Percentiles rank a stretch among this genome's conserved stretches.
Conservation (phyloP, 352 stramenopile genomes). For the Blastocystis sp. region DNA sequence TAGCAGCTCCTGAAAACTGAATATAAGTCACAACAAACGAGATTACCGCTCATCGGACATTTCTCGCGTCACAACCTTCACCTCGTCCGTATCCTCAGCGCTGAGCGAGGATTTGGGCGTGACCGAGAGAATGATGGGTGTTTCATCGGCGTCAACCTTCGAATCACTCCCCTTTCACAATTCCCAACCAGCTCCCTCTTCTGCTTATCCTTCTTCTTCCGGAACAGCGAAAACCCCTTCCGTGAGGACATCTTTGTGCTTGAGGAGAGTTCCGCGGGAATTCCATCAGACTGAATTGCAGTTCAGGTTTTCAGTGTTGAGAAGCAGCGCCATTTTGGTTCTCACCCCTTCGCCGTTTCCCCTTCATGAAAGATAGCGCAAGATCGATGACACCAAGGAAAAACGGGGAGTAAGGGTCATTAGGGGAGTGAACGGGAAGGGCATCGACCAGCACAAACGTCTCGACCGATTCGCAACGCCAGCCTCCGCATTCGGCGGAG, state of each 20-base stretch:
- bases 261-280: not conserved
- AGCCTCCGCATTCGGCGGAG: not conserved
- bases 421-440: no score
- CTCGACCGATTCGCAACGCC: no score
- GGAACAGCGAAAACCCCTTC: slow-evolving; percentile 54
- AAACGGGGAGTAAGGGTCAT: no score
- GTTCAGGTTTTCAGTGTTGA: no score
- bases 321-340: no score
- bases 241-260: slow-evolving; percentile 40
- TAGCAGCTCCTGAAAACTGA: slow-evolving; percentile 60
- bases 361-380: no score
- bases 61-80: not conserved
- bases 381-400: no score
- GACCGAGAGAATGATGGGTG: not conserved
- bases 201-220: slow-evolving; percentile 23
- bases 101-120: not conserved
- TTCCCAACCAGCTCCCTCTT: not conserved
- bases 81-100: not conserved
- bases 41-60: slow-evolving; percentile 38
- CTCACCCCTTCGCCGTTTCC: no score
- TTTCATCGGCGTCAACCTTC: not conserved
- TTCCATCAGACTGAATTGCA: not conserved
- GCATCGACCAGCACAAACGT: no score
- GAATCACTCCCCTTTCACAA: not conserved
- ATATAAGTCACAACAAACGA: not conserved